phyloP scores from a whole-genome alignment of 306 rosid genomes.

The Astragalus glycyphyllos region DNA sequence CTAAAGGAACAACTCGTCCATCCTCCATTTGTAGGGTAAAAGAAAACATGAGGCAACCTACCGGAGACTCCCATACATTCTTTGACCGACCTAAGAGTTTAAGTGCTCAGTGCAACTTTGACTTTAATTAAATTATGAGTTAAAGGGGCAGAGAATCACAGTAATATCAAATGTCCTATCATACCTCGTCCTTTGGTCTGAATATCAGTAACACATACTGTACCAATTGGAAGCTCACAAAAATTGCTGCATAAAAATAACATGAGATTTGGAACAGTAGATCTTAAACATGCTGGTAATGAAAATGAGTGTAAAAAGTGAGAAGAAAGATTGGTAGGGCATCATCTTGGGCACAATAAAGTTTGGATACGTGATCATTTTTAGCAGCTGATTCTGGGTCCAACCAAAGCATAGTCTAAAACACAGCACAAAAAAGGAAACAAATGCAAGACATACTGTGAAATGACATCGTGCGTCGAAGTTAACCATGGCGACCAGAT shows the following conservation, averaged over 20 bases:
- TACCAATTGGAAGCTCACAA: conserved; percentile 77
- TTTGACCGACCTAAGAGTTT: conserved; percentile 76
- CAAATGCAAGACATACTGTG: conserved; percentile 57
- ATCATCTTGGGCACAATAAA: conserved; percentile 12
- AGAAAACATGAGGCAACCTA: conserved; percentile 89
- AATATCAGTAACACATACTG: conserved; percentile 84
- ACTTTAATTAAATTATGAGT: conserved; percentile 22
- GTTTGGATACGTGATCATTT: conserved; percentile 2
- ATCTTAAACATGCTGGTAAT: background rate
- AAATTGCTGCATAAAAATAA: conserved; percentile 72
- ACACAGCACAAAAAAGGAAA: background rate
- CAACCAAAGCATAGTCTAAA: conserved; percentile 19
- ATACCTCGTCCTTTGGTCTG: conserved; percentile 93
- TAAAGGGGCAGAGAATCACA: conserved; percentile 25
- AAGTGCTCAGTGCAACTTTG: conserved; percentile 25
- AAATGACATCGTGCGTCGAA: conserved; percentile 89
- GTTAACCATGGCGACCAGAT: conserved; percentile 79
- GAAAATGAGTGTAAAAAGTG: conserved; percentile 12
- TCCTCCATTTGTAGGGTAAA: conserved; percentile 87
- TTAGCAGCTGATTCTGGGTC: conserved; percentile 12
- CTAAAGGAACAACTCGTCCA: conserved; percentile 77
- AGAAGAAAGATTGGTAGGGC: background rate
- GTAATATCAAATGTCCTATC: conserved; percentile 39
- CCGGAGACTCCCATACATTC: conserved; percentile 93
- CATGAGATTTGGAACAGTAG: conserved; percentile 18